A percentile compares a stretch with the other conserved stretches of the same genome.
phyloP scores from a whole-genome alignment of 2,329 filamentous ascomycete genomes.

The Alternaria ventricosa region DNA sequence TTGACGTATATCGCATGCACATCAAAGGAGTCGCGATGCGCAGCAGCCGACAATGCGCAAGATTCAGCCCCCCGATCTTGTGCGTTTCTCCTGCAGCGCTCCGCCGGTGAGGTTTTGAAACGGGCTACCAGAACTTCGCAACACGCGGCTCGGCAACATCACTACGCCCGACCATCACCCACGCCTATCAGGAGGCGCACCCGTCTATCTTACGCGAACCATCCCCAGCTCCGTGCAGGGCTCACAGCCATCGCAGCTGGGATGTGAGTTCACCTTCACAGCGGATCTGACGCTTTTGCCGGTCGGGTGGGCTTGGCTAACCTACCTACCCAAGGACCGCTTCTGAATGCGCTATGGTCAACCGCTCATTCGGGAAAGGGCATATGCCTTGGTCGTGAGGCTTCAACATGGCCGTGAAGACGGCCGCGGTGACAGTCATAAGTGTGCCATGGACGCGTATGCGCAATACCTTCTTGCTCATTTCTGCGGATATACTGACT shows the following conservation, averaged over 20 bases:
- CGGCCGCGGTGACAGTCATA: constrained; percentile 4
- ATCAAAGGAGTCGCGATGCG: not conserved
- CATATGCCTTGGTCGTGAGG: constrained; percentile 4
- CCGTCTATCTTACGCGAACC: not conserved
- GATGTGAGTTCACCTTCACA: not conserved
- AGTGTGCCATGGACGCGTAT: constrained; percentile 7
- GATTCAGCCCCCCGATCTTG: not conserved
- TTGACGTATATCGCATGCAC: not conserved
- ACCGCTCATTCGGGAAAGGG: not conserved
- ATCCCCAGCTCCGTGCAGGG: not conserved
- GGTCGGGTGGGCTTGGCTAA: not conserved
- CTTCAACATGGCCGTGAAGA: not conserved
- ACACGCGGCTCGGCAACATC: not conserved
- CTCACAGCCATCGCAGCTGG: not conserved
- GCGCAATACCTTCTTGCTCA: constrained; percentile 5
- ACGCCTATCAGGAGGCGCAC: not conserved
- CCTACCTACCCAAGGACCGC: not conserved
- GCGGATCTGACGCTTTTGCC: not conserved
- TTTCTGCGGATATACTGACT: constrained; percentile 4
- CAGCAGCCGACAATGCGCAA: not conserved
- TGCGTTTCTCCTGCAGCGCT: not conserved
- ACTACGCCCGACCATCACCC: not conserved
- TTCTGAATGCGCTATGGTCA: not conserved
- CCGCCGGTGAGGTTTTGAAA: not conserved
- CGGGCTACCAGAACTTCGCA: not conserved